Evolutionary conservation across 2,329 filamentous ascomycete species (phyloP).

Genomic region (Cucurbitaria berberidis): DNA sequence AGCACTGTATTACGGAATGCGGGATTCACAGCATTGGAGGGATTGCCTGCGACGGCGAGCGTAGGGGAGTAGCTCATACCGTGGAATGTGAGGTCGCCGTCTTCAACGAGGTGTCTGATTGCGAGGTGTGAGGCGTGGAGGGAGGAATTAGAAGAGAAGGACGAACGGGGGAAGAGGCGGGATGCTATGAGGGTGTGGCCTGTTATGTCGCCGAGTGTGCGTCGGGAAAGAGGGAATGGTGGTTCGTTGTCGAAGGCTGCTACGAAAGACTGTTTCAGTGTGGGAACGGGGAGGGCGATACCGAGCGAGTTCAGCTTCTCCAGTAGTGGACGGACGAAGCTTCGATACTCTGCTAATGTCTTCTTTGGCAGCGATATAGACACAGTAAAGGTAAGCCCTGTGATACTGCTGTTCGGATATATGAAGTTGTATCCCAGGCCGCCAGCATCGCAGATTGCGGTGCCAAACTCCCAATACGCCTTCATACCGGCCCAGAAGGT

Average conservation of each 20-base stretch:
- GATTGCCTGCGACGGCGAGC: slow-evolving; percentile 6
- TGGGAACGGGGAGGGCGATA: slow-evolving; percentile 20
- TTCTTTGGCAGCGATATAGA: slow-evolving; percentile 25
- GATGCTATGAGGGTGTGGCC: slow-evolving; percentile 34
- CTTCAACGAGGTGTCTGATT: slow-evolving; percentile 28
- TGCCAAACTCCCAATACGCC: slow-evolving; percentile 24
- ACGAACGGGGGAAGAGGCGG: slow-evolving; percentile 28
- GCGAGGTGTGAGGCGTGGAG: slow-evolving; percentile 11
- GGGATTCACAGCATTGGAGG: slow-evolving; percentile 31
- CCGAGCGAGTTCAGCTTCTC: slow-evolving; percentile 22
- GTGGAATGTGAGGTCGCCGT: slow-evolving; percentile 32
- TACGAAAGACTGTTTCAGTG: slow-evolving; percentile 6
- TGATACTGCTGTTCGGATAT: slow-evolving; percentile 10
- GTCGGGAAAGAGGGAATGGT: not conserved
- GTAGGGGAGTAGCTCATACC: slow-evolving; percentile 32
- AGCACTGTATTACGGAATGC: slow-evolving; percentile 30
- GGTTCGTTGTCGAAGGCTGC: not conserved
- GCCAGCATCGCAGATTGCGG: slow-evolving; percentile 26
- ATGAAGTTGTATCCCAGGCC: slow-evolving; percentile 40
- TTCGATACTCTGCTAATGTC: slow-evolving; percentile 14
- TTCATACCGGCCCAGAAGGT: slow-evolving; percentile 36
- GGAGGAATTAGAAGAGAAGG: slow-evolving; percentile 12
- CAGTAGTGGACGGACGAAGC: slow-evolving; percentile 26
- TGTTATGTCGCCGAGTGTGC: slow-evolving; percentile 25
- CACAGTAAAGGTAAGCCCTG: slow-evolving; percentile 29